phyloP scores from a whole-genome alignment of 2,329 filamentous ascomycete genomes.

The Ceratocystis diversiconidia region DNA sequence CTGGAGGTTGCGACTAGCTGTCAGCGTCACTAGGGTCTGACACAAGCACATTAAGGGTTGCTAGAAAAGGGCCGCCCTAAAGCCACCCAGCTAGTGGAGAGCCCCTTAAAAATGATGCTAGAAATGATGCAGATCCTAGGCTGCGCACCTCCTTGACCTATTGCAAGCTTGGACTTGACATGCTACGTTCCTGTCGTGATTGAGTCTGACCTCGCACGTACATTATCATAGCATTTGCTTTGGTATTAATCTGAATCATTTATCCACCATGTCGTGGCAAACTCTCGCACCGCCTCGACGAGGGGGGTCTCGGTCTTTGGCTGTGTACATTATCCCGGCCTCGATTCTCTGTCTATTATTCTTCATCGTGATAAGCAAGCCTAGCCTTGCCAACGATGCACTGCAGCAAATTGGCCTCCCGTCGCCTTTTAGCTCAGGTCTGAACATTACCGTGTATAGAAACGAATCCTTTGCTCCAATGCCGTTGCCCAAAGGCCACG shows the following conservation, averaged over 20 bases:
- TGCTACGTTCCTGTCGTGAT: neutral
- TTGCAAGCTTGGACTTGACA: neutral
- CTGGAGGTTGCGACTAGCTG: no score
- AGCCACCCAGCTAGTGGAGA: neutral
- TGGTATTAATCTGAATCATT: neutral
- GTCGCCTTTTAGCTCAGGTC: constrained; percentile 13
- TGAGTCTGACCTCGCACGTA: neutral
- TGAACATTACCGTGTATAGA: constrained; percentile 27
- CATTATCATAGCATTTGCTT: neutral
- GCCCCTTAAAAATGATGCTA: neutral
- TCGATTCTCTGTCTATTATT: constrained; percentile 12
- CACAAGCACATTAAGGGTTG: no score
- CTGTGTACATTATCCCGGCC: constrained; percentile 11
- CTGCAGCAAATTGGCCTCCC: constrained; percentile 9
- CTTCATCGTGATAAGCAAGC: constrained; percentile 11
- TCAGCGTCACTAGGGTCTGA: no score
- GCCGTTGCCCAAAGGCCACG: constrained; percentile 26
- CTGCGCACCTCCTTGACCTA: neutral
- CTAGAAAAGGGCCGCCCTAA: neutral
- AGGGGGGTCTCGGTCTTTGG: neutral
- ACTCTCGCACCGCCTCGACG: constrained; percentile 12
- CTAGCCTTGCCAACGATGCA: constrained; percentile 3
- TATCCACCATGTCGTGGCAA: constrained; percentile 13
- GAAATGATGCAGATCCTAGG: neutral
- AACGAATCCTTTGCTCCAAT: constrained; percentile 24